Evolutionary conservation across 2,329 filamentous ascomycete genomes (phyloP), one percentile per base, ranked within the genome.

Genomic region (Rhynchosporium graminicola): DNA sequence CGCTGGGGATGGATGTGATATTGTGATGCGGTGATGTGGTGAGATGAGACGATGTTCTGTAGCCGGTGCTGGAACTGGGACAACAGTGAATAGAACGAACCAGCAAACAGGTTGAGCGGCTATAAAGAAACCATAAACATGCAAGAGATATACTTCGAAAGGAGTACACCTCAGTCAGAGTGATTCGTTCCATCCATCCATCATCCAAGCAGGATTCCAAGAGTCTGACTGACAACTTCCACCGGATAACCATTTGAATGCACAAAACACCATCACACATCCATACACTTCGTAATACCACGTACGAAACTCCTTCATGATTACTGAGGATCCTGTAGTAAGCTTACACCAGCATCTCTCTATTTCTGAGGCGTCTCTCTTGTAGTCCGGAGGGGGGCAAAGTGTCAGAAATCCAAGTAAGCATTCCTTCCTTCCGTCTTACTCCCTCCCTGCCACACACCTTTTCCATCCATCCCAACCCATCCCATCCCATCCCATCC

Each of bases 301-400:
- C n/a, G n/a, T n/a, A n/a, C n/a, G n/a, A n/a, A n/a, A n/a, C n/a
- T n/a, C n/a, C n/a, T n/a, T n/a, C n/a, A n/a, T n/a, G n/a, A 45
- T 31, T 2, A 31, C 4, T 36, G 31, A 52, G 36, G 50, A 52
- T 52, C 31, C 9, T 52, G n/a, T 31, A 38, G 50, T 52, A 52
- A 52, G 50, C 50, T 52, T 38, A 52, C 50, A 26, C 31, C 15
- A 36, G 12, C 13, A 20, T n/a, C 31, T 40, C 33, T 52, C 50
- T n/a, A n/a, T n/a, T n/a, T n/a, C n/a, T n/a, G n/a, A n/a, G n/a
- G n/a, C n/a, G n/a, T n/a, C n/a, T 20, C 20, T 20, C 20, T 20
- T 13, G 10, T 29, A 26, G n/a, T 50, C 46, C 26, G 10, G 48
- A 13, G 6, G 20, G 50, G 28, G 50, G 50, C 50, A 26, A 46